Evolutionary conservation across 2,329 filamentous ascomycete species (phyloP).

Genomic region (Aspergillus ibericus): DNA sequence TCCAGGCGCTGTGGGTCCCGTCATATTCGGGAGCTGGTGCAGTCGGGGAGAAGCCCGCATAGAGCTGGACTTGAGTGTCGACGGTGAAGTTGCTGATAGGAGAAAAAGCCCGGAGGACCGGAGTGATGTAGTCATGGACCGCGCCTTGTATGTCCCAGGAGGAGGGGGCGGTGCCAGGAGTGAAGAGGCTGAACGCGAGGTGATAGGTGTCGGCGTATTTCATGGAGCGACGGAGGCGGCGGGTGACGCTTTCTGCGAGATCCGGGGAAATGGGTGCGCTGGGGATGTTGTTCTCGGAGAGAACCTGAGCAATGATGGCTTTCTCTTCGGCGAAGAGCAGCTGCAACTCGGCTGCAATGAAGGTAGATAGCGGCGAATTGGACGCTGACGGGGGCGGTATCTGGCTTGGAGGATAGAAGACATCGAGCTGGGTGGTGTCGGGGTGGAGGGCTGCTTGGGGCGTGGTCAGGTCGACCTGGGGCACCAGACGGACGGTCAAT

Average conservation of each 20-base stretch:
- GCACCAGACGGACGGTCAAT: constrained; percentile 69
- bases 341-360: constrained; percentile 75
- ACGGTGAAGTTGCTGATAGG: constrained; percentile 93
- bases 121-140: constrained; percentile 75
- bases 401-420: constrained; percentile 72
- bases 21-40: constrained; percentile 59
- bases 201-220: constrained; percentile 95
- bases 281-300: constrained; percentile 53
- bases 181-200: constrained; percentile 92
- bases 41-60: constrained; percentile 68
- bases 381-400: constrained; percentile 67
- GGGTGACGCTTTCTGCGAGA: constrained; percentile 59
- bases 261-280: constrained; percentile 39
- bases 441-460: constrained; percentile 65
- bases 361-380: constrained; percentile 72
- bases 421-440: constrained; percentile 69
- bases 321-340: constrained; percentile 84
- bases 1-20: constrained; percentile 59
- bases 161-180: constrained; percentile 72
- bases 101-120: constrained; percentile 74
- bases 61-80: constrained; percentile 93
- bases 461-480: constrained; percentile 47
- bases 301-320: constrained; percentile 74
- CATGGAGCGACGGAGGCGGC: constrained; percentile 76
- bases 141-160: constrained; percentile 89